These are phyloP conservation scores for Arxiozyma heterogenica DNA, from an alignment of 1,139 yeast genomes.

Conservation along the genomic window DNA sequence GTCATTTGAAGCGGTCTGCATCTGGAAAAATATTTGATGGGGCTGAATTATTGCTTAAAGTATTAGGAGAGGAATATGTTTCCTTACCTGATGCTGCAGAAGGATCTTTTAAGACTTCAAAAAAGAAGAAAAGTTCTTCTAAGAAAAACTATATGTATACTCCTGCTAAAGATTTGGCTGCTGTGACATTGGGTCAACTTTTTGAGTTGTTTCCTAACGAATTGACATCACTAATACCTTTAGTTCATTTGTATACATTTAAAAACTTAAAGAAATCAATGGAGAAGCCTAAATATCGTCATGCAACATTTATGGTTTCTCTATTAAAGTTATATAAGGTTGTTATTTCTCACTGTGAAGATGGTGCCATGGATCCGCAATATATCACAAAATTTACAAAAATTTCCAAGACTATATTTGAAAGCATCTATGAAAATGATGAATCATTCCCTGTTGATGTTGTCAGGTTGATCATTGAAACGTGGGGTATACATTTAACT, in stretches of 20 bases:
- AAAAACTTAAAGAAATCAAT: conserved; percentile 29
- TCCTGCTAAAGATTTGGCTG: conserved; percentile 23
- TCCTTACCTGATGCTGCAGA: conserved; percentile 5
- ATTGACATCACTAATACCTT: conserved; percentile 29
- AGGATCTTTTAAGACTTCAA: conserved; percentile 11
- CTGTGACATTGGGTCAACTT: conserved; percentile 18
- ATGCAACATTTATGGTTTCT: conserved; percentile 23
- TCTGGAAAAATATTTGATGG: conserved; percentile 24
- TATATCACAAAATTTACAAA: conserved; percentile 20
- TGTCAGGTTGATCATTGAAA: conserved; percentile 19
- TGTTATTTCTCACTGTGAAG: conserved; percentile 16
- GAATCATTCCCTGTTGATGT: conserved; percentile 22
- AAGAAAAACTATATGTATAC: conserved; percentile 19
- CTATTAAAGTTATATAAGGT: conserved; percentile 22
- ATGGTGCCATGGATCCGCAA: conserved; percentile 10
- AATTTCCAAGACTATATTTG: conserved; percentile 19
- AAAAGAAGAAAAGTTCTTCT: conserved; percentile 12
- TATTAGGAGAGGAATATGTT: conserved; percentile 23
- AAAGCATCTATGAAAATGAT: conserved; percentile 15
- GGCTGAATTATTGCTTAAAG: conserved; percentile 20
- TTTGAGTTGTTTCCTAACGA: conserved; percentile 30
- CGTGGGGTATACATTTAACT: conserved; percentile 18
- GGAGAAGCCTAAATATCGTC: conserved; percentile 23
- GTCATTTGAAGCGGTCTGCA: conserved; percentile 11
- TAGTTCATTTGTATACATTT: conserved; percentile 23